phyloP scores from a whole-genome alignment of 257 asterid species.

The Salvia miltiorrhiza region DNA sequence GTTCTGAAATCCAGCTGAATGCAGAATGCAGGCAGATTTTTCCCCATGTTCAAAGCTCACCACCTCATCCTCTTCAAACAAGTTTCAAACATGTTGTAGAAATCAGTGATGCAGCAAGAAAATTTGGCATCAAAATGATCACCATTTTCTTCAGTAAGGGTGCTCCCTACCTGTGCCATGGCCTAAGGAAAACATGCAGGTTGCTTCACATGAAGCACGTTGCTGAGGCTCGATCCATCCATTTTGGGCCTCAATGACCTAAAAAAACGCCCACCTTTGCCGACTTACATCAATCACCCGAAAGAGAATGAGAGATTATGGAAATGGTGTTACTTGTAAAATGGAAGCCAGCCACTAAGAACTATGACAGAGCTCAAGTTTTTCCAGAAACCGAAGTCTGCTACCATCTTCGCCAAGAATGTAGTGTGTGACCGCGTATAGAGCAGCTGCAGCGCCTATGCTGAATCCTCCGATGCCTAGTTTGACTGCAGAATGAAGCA shows the following conservation, averaged over 20 bases:
- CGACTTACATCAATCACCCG: neutral
- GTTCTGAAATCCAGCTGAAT: constrained; percentile 43
- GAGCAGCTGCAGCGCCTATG: constrained; percentile 70
- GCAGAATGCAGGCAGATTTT: constrained; percentile 38
- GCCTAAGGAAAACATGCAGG: constrained; percentile 51
- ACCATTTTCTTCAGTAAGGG: neutral
- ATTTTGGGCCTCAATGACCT: constrained; percentile 43
- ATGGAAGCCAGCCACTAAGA: constrained; percentile 74
- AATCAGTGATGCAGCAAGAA: neutral
- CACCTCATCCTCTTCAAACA: constrained; percentile 59
- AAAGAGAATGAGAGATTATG: neutral
- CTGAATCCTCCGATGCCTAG: constrained; percentile 75
- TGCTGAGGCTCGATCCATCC: constrained; percentile 34
- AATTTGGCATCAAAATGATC: neutral
- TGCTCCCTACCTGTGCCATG: constrained; percentile 37
- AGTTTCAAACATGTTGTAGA: neutral
- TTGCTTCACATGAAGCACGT: constrained; percentile 44
- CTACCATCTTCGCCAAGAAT: constrained; percentile 32
- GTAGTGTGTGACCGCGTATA: constrained; percentile 54
- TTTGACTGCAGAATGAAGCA: constrained; percentile 61
- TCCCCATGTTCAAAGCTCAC: constrained; percentile 52
- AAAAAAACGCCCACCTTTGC: neutral
- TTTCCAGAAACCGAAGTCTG: constrained; percentile 30
- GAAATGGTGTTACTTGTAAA: constrained; percentile 33
- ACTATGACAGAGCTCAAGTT: constrained; percentile 39